Evolutionary conservation across 257 asterid genomes (phyloP), one percentile per base, ranked within the genome.

Genomic region (Haberlea rhodopensis): DNA sequence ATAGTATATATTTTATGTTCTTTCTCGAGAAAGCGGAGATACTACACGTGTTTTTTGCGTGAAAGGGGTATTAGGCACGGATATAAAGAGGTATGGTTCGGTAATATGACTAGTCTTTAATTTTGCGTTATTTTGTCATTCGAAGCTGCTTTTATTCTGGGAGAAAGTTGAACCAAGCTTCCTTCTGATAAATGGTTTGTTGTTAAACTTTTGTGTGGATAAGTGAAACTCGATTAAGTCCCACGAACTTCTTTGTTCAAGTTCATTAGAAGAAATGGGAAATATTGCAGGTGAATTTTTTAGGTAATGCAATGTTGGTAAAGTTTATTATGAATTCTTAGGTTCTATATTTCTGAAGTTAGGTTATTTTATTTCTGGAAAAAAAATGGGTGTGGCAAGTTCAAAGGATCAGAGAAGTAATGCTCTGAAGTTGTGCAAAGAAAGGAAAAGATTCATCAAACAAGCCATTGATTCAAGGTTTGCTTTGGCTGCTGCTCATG

Each of bases 401-500:
- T 89, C 99, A 1, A 92, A 87, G 74, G 73, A 79, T 2, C 90
- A 87, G 74, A 82, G 82, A 65, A 89, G 91, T 63, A 83, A 66
- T 66, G 99, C 99, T 40, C 62, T 92, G 66, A 83, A 77, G 65
- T 75, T 92, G 19, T 92, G 99, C 80, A 92, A 81, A 71, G 96
- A 84, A 72, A 81, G 99, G 79, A 92, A 87, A 58, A 83, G 80
- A 55, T 86, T 85, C 62, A 81, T 84, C 53, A 92, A 89, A 59
- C 90, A 85, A 83, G 99, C 97, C 3, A 85, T 84, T 57, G 97
- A 92, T 78, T 94, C 95, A 1, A 80, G 97, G 67, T 94, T 79
- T 60, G 94, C 91, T 53, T 76, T 90, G 63, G 99, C 99, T 31
- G 99, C 99, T 67, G 94, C 96, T 1, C 99, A 94, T 64, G 94